Percentiles rank a stretch among this genome's conserved stretches.
These are phyloP conservation scores for Nitzschia palea DNA, from an alignment of 108 stramenopile genomes.

Conservation along the genomic window DNA sequence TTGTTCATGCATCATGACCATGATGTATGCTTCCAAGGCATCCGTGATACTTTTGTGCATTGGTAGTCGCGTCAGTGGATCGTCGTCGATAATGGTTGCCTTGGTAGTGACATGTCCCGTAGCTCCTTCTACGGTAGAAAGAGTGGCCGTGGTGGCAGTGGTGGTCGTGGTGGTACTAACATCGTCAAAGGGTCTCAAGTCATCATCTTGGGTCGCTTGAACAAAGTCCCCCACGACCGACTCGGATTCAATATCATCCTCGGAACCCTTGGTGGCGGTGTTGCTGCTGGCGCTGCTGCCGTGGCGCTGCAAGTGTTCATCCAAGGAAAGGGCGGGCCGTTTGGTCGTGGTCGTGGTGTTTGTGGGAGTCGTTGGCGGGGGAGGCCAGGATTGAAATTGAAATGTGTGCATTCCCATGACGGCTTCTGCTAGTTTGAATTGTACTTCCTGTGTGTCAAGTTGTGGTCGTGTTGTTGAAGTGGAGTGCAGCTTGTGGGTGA, in stretches of 20 bases:
- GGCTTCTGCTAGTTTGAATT: constrained; percentile 39
- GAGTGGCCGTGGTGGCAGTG: not conserved
- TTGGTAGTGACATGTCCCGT: not conserved
- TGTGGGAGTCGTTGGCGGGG: not conserved
- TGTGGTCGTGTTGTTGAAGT: no score
- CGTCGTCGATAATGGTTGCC: not conserved
- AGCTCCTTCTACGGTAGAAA: not conserved
- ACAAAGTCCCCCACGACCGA: constrained; percentile 22
- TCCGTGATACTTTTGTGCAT: constrained; percentile 56
- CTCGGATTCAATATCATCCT: constrained; percentile 13
- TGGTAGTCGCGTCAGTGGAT: constrained; percentile 33
- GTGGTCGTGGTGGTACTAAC: not conserved
- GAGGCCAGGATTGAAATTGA: constrained; percentile 47
- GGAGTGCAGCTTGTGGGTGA: no score
- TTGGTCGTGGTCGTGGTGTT: not conserved
- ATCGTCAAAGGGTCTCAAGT: constrained; percentile 28
- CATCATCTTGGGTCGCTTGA: constrained; percentile 7
- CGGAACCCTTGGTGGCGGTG: not conserved
- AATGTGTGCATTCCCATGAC: constrained; percentile 31
- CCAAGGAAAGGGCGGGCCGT: not conserved
- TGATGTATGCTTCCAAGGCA: constrained; percentile 33
- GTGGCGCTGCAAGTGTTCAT: constrained; percentile 11
- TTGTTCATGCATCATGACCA: constrained; percentile 41
- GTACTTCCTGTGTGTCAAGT: constrained; percentile 38
- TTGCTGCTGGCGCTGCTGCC: constrained; percentile 1